Conservation (phyloP, 106 monocot genomes). For the Dendrobium huoshanense region DNA sequence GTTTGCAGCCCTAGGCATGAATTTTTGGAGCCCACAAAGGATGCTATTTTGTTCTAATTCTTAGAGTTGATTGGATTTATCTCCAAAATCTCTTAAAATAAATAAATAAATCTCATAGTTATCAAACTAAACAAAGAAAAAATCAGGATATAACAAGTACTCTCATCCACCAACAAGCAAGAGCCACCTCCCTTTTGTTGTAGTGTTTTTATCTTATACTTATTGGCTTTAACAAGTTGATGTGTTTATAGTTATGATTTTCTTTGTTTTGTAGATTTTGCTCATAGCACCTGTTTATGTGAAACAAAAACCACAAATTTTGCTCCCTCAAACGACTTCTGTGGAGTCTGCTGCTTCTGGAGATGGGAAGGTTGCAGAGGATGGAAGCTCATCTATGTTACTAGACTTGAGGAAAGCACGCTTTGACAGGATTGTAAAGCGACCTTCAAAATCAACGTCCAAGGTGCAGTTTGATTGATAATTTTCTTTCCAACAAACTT, state of each 20-base stretch:
- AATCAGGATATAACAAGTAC: neutral
- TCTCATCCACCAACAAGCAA: neutral
- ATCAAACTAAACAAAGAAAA: neutral
- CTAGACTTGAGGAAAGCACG: slow-evolving; percentile 47
- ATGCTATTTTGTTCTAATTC: neutral
- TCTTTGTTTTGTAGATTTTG: slow-evolving; percentile 51
- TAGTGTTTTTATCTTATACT: neutral
- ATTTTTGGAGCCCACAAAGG: neutral
- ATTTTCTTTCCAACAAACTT: neutral
- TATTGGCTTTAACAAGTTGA: neutral
- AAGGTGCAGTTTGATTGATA: slow-evolving; percentile 41
- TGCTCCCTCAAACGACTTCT: slow-evolving; percentile 25
- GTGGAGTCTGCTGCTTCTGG: slow-evolving; percentile 18
- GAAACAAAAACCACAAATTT: slow-evolving; percentile 33
- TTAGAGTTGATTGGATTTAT: neutral
- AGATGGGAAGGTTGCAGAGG: slow-evolving; percentile 8
- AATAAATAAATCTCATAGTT: neutral
- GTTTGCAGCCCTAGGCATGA: too few species aligned
- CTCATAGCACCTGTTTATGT: slow-evolving; percentile 72
- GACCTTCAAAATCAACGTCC: slow-evolving; percentile 71
- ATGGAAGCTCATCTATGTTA: slow-evolving; percentile 8
- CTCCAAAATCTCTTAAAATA: neutral
- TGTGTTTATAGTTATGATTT: neutral
- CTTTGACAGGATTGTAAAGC: slow-evolving; percentile 53
- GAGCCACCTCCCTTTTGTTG: neutral